phyloP scores from a whole-genome alignment of 192 early-diverging fungal genomes.

The Podila clonocystis region DNA sequence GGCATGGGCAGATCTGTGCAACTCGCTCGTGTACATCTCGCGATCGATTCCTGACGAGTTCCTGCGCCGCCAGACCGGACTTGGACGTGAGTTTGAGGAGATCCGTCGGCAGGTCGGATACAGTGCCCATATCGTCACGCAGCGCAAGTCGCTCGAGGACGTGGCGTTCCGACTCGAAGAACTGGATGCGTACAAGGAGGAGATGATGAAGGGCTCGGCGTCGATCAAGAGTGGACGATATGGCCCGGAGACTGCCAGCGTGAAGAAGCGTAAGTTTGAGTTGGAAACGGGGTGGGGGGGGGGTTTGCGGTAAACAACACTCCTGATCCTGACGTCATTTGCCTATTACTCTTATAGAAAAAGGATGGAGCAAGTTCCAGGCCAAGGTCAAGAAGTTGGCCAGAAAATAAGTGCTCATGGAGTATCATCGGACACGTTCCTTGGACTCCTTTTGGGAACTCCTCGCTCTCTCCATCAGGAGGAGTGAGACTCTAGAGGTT shows the following conservation, averaged over 20 bases:
- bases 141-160: slow-evolving; percentile 34
- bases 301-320: no score
- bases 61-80: slow-evolving; percentile 21
- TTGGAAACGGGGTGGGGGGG: no score
- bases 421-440: no score
- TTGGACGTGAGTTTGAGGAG: slow-evolving; percentile 38
- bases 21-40: slow-evolving; percentile 22
- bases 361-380: slow-evolving; percentile 49
- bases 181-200: slow-evolving; percentile 22
- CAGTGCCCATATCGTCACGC: slow-evolving; percentile 39
- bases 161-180: slow-evolving; percentile 26
- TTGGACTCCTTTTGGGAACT: no score
- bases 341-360: slow-evolving; percentile 13
- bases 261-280: slow-evolving; percentile 13
- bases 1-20: slow-evolving; percentile 42
- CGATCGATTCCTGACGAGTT: slow-evolving; percentile 39
- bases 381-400: slow-evolving; percentile 52
- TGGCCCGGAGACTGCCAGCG: slow-evolving; percentile 5
- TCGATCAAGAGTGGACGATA: slow-evolving; percentile 19
- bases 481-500: no score
- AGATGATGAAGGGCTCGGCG: background rate
- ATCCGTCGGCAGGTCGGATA: slow-evolving; percentile 36
- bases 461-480: no score
- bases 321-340: background rate
- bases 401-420: background rate